phyloP scores from a whole-genome alignment of 2,329 filamentous ascomycete species.

The Parastagonospora nodorum region DNA sequence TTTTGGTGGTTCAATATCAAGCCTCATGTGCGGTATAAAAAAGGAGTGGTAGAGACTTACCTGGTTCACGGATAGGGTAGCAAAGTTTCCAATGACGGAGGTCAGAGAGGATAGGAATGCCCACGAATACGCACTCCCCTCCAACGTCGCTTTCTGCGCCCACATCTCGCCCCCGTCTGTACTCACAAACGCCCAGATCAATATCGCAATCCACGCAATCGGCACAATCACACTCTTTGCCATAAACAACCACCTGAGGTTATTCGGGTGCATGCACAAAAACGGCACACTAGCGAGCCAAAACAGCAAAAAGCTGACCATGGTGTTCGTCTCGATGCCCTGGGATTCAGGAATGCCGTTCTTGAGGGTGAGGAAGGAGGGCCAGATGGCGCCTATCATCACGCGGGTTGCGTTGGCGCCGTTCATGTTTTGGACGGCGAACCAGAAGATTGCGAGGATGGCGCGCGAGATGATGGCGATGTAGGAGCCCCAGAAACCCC shows the following conservation, averaged over 20 bases:
- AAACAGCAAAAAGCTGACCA: constrained; percentile 64
- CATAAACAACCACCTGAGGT: constrained; percentile 60
- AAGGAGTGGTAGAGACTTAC: constrained; percentile 15
- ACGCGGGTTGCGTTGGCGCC: constrained; percentile 60
- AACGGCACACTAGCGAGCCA: constrained; percentile 61
- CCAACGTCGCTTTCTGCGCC: constrained; percentile 51
- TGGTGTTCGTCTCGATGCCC: constrained; percentile 62
- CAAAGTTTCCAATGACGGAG: constrained; percentile 57
- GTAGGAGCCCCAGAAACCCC: constrained; percentile 63
- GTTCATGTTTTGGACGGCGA: constrained; percentile 69
- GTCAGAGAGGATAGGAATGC: constrained; percentile 58
- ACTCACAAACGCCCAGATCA: constrained; percentile 65
- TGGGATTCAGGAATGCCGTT: constrained; percentile 58
- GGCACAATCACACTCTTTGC: constrained; percentile 56
- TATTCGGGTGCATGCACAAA: constrained; percentile 61
- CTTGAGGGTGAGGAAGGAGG: constrained; percentile 58
- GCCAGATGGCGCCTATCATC: constrained; percentile 63
- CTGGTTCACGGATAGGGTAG: constrained; percentile 58
- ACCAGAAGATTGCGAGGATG: constrained; percentile 65
- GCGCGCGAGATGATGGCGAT: constrained; percentile 59
- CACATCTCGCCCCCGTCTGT: constrained; percentile 60
- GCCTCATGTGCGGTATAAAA: background rate
- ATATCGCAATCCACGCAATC: constrained; percentile 64
- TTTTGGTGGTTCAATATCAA: background rate
- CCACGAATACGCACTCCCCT: constrained; percentile 59